These are phyloP conservation scores for Pestalotiopsis sp. DNA, from an alignment of 2,329 filamentous ascomycete species.

Conservation along the genomic window DNA sequence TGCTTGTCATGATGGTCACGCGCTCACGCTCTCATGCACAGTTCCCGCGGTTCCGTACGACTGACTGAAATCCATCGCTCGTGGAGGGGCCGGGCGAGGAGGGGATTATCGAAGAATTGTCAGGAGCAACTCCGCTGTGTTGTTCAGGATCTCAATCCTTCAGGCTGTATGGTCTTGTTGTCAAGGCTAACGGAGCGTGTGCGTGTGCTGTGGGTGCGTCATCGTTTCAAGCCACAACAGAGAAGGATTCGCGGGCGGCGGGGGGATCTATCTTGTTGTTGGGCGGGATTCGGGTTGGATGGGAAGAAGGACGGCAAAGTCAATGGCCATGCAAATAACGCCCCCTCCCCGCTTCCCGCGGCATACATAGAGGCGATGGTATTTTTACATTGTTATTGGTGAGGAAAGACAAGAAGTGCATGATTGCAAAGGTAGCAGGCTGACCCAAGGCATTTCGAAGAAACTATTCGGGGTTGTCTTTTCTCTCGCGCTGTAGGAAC, in stretches of 20 bases:
- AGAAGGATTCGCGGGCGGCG: too few species aligned
- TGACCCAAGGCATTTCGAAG: background rate
- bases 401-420: background rate
- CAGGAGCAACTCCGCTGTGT: background rate
- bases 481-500: background rate
- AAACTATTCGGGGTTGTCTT: background rate
- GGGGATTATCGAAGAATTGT: too few species aligned
- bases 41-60: too few species aligned
- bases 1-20: too few species aligned
- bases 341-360: too few species aligned
- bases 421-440: background rate
- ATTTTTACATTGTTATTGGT: background rate
- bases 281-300: too few species aligned
- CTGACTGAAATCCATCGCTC: too few species aligned
- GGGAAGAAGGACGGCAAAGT: too few species aligned
- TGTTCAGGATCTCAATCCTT: background rate
- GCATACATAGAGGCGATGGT: background rate
- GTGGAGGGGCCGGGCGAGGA: too few species aligned
- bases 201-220: background rate
- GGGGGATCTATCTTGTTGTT: too few species aligned
- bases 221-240: background rate
- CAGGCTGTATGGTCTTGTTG: background rate
- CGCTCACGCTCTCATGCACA: too few species aligned
- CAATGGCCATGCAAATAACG: too few species aligned
- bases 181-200: background rate